Evolutionary conservation across 129 eudicot genomes (phyloP).

Genomic region (Tanacetum coccineum): DNA sequence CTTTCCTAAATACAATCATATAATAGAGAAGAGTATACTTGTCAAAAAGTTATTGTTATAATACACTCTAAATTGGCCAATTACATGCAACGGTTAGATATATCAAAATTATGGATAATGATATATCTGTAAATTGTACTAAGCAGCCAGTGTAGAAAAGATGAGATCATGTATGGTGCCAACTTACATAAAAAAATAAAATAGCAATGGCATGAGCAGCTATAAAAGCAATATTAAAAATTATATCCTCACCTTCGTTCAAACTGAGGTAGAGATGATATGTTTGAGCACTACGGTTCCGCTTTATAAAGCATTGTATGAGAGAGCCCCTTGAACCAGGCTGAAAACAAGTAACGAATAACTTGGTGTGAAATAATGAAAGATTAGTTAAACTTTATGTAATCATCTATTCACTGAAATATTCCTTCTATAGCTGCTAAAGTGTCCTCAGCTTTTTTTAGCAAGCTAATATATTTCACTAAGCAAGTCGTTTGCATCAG

Average conservation of each 20-base stretch:
- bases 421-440: not conserved
- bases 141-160: not conserved
- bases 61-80: not conserved
- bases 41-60: no score
- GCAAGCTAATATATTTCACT: no score
- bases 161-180: not conserved
- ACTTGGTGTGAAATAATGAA: not conserved
- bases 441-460: no score
- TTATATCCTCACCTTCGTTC: conserved; percentile 47
- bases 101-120: not conserved
- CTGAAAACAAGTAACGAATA: conserved; percentile 35
- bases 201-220: not conserved
- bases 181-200: conserved; percentile 3
- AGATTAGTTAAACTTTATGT: not conserved
- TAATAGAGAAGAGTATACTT: no score
- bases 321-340: conserved; percentile 84
- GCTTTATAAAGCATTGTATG: conserved; percentile 76
- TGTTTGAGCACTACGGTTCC: conserved; percentile 63
- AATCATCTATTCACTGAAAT: not conserved
- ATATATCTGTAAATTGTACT: not conserved
- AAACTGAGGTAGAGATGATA: conserved; percentile 71
- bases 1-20: no score
- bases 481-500: no score
- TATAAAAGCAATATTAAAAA: not conserved
- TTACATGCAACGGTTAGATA: not conserved